Evolutionary conservation across 164 flowering plant genomes (phyloP), one percentile per base, ranked within the genome.

Genomic region (Brasenia schreberi): DNA sequence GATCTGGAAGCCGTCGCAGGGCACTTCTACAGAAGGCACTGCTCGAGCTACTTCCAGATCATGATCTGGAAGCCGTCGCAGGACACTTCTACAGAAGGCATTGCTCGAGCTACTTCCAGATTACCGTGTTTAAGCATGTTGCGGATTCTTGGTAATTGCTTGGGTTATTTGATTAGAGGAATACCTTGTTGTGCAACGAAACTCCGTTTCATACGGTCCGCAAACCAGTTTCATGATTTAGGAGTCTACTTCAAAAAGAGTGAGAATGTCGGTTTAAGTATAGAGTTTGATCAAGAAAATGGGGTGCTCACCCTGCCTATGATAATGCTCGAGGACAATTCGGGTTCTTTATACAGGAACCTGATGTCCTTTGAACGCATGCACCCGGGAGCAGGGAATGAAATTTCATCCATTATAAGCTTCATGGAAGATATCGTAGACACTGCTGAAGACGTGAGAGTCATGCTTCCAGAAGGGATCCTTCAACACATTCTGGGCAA

Each of bases 301-400:
- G 87, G 90, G 0, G 77, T 78, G 3, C 83, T 85, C 10, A 64
- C 66, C 12, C 81, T 85, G 0, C 90, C 90, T 0, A 63, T 56
- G 1, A 61, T 81, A 1, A 56, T 74, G 0, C 83, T 85, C 11
- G 85, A 85, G 33, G 87, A 82, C 64, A 27, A 81, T 3, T 76
- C 82, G 0, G 85, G 77, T 19, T 73, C 86, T 0, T 62, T 69
- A 19, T 80, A 79, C 68, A 72, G 81, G 10, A 86, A 86, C 71
- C 82, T 82, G 5, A 80, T 86, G 18, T 88, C 88, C 2, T 84
- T 73, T 42, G 90, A 86, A 70, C 69, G 86, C 1, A 74, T 74
- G 65, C 85, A 84, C 42, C 82, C 74, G 0, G 84, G 86, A 19
- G 39, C 39, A 1, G 39, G 39, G 39, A 77, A 33, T 33, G 39